Evolutionary conservation across 495 filamentous ascomycete genomes (phyloP), one percentile per base, ranked within the genome.

Genomic region (Penicillium tannophilum): DNA sequence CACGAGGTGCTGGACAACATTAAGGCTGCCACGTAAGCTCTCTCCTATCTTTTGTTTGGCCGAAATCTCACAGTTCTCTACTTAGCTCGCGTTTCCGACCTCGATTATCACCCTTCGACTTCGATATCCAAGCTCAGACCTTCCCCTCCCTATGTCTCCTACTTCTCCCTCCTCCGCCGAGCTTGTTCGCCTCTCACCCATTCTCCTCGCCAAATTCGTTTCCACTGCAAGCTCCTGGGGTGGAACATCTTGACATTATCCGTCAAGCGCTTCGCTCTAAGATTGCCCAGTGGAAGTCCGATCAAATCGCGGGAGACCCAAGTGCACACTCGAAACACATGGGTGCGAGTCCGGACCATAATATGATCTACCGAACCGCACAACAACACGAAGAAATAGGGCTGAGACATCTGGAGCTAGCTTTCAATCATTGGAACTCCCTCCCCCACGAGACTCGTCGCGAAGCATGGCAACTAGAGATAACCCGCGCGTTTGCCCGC

Each of bases 91-190:
- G 70, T 43, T 65, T 65, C 33, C 71, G 69, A 26, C 72, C 73
- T 73, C 81, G 67, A 62, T 69, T 69, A 55, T 82, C 70, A 28
- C 88, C 89, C 0, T 96, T 96, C 69, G 86, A 92, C 60, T 93
- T 96, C 73, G 89, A 96, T 57, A 86, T 92, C 31, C 86, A 90
- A 56, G 72, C 86, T 24, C 83, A 94, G 59, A 89, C 88, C 26
- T 96, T 95, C 62, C 91, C 91, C 7, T 87, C 88, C 19, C 82
- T 97, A 20, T 89, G 86, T 41, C 82, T 96, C 7, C 88, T 88
- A 59, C 87, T 93, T 59, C 86, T 97, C 4, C 86, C 88, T 42
- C 78, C 88, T 28, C 92, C 92, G 16, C 86, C 89, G 12, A 90
- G 88, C 1, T 73, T 97, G 3, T 90, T 90, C 69, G 78, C 84